Evolutionary conservation across 106 monocot species (phyloP).

Genomic region (Vanilla planifolia): DNA sequence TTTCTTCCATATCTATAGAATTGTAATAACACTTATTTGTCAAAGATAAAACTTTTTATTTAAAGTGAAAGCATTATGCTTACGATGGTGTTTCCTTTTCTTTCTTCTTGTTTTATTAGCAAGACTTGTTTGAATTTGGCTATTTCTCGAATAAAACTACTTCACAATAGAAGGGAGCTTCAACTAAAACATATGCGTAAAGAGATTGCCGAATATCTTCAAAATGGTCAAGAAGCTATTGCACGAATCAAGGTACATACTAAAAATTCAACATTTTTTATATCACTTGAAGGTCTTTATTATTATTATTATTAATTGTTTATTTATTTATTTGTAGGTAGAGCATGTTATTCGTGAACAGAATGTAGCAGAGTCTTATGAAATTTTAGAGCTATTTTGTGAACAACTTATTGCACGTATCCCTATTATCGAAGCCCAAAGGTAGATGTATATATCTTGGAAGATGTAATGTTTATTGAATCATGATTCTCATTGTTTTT

Average conservation of each 20-base stretch:
- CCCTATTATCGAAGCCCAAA: constrained; percentile 84
- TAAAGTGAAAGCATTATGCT: neutral
- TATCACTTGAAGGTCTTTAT: too few species aligned
- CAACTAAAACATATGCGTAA: constrained; percentile 79
- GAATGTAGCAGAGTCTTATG: constrained; percentile 83
- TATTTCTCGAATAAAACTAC: constrained; percentile 83
- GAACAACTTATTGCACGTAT: constrained; percentile 92
- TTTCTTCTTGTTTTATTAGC: constrained; percentile 28
- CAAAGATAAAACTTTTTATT: neutral
- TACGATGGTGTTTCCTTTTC: neutral
- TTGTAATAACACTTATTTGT: too few species aligned
- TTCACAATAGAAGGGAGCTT: constrained; percentile 80
- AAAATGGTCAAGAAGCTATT: constrained; percentile 87
- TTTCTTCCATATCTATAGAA: too few species aligned
- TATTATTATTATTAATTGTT: too few species aligned
- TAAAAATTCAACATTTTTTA: neutral
- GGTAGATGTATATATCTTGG: constrained; percentile 25
- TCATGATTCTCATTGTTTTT: too few species aligned
- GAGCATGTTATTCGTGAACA: constrained; percentile 94
- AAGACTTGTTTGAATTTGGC: constrained; percentile 91
- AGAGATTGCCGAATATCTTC: constrained; percentile 83
- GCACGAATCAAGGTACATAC: constrained; percentile 75
- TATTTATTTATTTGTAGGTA: constrained; percentile 42
- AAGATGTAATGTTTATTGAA: too few species aligned
- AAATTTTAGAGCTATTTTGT: constrained; percentile 88